Base-by-base conservation (phyloP, 768 basidiomycete genomes). In the Hemileccinum impolitum region DNA sequence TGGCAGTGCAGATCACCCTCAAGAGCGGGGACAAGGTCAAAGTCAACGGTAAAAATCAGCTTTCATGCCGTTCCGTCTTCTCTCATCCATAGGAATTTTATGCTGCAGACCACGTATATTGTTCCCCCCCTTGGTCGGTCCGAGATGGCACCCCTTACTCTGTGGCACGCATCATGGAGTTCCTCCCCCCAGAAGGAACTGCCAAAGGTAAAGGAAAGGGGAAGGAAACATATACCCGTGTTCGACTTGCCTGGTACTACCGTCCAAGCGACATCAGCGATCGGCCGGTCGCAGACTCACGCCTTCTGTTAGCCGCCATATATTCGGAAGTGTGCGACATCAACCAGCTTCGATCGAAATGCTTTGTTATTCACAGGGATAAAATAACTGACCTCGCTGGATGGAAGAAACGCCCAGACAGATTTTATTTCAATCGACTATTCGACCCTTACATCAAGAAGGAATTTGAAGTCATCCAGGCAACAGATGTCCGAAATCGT, bases 381-480 rank as follows among this genome's bases (percentile, higher is more conserved):
- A 92, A 93, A 74, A 94, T 95, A 60, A 84, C 90, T 42, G 90
- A 97, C 72, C 74, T 96, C 32, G 81, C 89, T 62, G 86, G 84
- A 6, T 97, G 92, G 92, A 97, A 94, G 75, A 90, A 90, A 68
- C 79, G 85, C 38, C 87, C 90, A 2, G 95, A 99, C 70, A 82
- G 90, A 56, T 99, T 99, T 77, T 96, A 94, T 75, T 99, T 94
- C 77, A 85, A 84, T 60, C 85, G 89, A 61, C 77, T 97, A 25
- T 99, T 95, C 65, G 95, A 98, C 73, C 93, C 94, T 45, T 97
- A 95, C 70, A 91, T 97, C 71, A 94, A 95, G 75, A 90, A 90
- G 68, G 94, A 97, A 71, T 97, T 95, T 68, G 96, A 98, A 67
- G 88, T 97, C 58, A 85, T 99, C 45, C 85, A 87, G 52, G 81